These are phyloP conservation scores for Daldinia eschscholtzii DNA, from an alignment of 2,329 filamentous ascomycete genomes.

Conservation along the genomic window DNA sequence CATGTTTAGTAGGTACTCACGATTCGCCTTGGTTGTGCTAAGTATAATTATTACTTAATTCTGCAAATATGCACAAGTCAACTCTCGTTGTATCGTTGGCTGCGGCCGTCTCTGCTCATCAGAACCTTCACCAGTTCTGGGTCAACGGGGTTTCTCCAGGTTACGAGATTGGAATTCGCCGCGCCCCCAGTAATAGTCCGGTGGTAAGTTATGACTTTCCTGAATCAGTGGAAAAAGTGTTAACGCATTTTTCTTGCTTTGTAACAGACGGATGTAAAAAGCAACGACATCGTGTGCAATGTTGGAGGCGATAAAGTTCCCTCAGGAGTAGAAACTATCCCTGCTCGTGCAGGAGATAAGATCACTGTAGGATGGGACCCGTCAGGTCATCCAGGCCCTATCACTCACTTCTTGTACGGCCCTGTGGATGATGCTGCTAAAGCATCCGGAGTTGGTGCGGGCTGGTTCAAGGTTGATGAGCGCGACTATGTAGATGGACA, in stretches of 20 bases:
- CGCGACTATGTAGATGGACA: constrained; percentile 43
- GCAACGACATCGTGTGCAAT: constrained; percentile 49
- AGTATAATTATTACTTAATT: neutral
- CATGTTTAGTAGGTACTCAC: neutral
- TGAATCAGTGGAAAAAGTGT: neutral
- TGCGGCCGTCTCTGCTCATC: constrained; percentile 53
- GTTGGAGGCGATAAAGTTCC: constrained; percentile 46
- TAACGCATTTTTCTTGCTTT: neutral
- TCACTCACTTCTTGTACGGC: constrained; percentile 52
- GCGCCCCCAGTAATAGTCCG: constrained; percentile 49
- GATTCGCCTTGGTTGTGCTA: neutral
- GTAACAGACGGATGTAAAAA: constrained; percentile 45
- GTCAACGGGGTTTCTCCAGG: constrained; percentile 55
- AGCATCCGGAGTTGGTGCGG: constrained; percentile 62
- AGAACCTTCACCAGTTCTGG: constrained; percentile 59
- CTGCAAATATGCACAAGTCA: constrained; percentile 48
- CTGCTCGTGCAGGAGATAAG: constrained; percentile 52
- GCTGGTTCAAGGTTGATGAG: constrained; percentile 51
- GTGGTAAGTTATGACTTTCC: constrained; percentile 39
- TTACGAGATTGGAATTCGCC: constrained; percentile 51
- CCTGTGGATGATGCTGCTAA: constrained; percentile 74
- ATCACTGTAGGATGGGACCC: constrained; percentile 57
- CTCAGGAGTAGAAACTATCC: constrained; percentile 50
- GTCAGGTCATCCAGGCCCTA: constrained; percentile 56
- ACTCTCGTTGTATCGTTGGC: constrained; percentile 46